A percentile compares a stretch with the other conserved stretches of the same genome.
These are phyloP conservation scores for Cyberlindnera xylosilytica DNA, from an alignment of 805 yeast genomes.

Conservation along the genomic window DNA sequence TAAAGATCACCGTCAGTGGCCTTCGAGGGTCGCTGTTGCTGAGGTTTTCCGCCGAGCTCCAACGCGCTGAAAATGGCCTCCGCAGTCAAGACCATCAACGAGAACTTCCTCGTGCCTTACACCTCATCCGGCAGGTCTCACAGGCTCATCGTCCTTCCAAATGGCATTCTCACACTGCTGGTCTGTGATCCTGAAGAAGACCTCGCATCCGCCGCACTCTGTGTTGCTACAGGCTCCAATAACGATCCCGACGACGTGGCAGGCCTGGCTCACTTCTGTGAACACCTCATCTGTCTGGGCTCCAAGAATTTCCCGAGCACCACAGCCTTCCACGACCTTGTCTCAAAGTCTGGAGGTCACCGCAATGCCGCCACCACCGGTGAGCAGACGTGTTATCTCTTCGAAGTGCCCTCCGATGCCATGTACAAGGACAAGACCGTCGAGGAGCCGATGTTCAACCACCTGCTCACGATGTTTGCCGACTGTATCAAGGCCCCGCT, in stretches of 20 bases:
- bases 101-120: conserved; percentile 32
- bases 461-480: conserved; percentile 46
- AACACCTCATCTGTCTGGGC: conserved; percentile 64
- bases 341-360: conserved; percentile 50
- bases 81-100: conserved; percentile 19
- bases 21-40: too few species aligned
- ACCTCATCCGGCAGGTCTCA: conserved; percentile 38
- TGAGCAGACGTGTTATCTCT: conserved; percentile 61
- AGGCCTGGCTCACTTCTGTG: conserved; percentile 90
- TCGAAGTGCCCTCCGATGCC: conserved; percentile 51
- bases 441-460: conserved; percentile 38
- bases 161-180: conserved; percentile 65
- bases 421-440: conserved; percentile 16
- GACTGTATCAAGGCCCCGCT: conserved; percentile 49
- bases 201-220: conserved; percentile 63
- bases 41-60: too few species aligned
- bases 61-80: neutral
- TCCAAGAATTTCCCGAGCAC: conserved; percentile 52
- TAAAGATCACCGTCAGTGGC: too few species aligned
- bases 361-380: conserved; percentile 70
- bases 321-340: conserved; percentile 39
- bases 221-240: conserved; percentile 79
- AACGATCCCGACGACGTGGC: conserved; percentile 66
- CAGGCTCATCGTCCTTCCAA: conserved; percentile 50
- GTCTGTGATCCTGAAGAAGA: conserved; percentile 74